Evolutionary conservation across 257 asterid genomes (phyloP).

Genomic region (Nicotiana obtusifolia): DNA sequence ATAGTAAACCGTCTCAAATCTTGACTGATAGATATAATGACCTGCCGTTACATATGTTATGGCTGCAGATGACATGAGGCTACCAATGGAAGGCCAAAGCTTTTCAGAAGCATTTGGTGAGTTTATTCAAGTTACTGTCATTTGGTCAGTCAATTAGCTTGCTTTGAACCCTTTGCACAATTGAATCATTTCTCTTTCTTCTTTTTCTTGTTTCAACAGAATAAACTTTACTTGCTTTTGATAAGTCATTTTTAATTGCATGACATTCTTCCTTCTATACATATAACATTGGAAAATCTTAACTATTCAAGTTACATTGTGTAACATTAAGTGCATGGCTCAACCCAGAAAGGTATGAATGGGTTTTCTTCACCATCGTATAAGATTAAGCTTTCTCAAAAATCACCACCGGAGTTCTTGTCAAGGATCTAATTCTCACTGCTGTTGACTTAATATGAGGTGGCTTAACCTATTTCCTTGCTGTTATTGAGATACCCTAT

Average conservation of each 20-base stretch:
- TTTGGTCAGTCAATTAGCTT: background rate
- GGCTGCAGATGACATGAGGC: conserved; percentile 63
- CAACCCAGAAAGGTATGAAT: background rate
- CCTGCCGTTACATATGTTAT: background rate
- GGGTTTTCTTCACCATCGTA: background rate
- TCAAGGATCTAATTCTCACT: background rate
- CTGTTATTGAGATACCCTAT: background rate
- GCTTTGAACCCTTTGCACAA: background rate
- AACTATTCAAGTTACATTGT: background rate
- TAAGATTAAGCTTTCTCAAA: background rate
- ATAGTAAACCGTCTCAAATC: background rate
- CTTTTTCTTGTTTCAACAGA: background rate
- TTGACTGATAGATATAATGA: background rate
- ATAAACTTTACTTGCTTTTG: background rate
- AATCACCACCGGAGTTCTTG: background rate
- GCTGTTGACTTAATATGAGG: background rate
- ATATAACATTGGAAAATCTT: background rate
- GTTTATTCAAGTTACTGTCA: background rate
- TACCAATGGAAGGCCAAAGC: conserved; percentile 55
- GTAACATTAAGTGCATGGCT: background rate
- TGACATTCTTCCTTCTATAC: background rate
- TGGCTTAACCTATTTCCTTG: background rate
- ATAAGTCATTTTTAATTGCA: background rate
- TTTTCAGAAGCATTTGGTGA: conserved; percentile 69
- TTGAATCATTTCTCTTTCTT: background rate